A percentile compares a stretch with the other conserved stretches of the same genome.
Conservation (phyloP, 1,139 yeast species). For the Magnusiomyces tetraspermus region DNA sequence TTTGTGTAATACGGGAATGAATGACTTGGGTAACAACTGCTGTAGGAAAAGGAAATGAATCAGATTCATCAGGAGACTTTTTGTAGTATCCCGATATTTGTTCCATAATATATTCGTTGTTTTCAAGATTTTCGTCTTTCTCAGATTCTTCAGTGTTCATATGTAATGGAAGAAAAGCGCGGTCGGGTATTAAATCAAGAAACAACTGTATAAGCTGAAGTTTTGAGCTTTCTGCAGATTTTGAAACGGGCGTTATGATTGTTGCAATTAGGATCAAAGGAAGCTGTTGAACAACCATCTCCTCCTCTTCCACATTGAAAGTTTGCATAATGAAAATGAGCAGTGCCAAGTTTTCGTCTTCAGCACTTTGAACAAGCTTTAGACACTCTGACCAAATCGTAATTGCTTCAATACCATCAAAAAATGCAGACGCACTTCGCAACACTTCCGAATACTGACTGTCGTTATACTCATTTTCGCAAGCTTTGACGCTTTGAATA, state of each 20-base stretch:
- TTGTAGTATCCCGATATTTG: conserved; percentile 32
- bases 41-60: conserved; percentile 37
- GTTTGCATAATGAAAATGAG: conserved; percentile 50
- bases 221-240: conserved; percentile 23
- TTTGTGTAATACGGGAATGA: conserved; percentile 32
- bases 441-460: conserved; percentile 38
- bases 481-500: conserved; percentile 32
- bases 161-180: conserved; percentile 45
- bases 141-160: conserved; percentile 27
- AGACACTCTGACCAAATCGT: conserved; percentile 65
- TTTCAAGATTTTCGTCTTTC: conserved; percentile 15
- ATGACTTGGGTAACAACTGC: conserved; percentile 40
- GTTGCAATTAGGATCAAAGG: conserved; percentile 57
- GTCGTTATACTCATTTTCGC: conserved; percentile 15
- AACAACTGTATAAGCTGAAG: conserved; percentile 36
- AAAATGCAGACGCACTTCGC: conserved; percentile 53
- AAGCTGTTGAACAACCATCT: conserved; percentile 64
- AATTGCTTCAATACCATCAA: conserved; percentile 75
- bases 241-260: conserved; percentile 22
- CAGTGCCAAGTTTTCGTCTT: conserved; percentile 25
- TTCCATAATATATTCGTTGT: conserved; percentile 22
- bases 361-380: conserved; percentile 29
- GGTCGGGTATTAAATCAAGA: conserved; percentile 46
- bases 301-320: conserved; percentile 77
- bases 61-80: conserved; percentile 24